These are phyloP conservation scores for Fusarium setosum DNA, from an alignment of 2,329 filamentous ascomycete genomes.

Conservation along the genomic window DNA sequence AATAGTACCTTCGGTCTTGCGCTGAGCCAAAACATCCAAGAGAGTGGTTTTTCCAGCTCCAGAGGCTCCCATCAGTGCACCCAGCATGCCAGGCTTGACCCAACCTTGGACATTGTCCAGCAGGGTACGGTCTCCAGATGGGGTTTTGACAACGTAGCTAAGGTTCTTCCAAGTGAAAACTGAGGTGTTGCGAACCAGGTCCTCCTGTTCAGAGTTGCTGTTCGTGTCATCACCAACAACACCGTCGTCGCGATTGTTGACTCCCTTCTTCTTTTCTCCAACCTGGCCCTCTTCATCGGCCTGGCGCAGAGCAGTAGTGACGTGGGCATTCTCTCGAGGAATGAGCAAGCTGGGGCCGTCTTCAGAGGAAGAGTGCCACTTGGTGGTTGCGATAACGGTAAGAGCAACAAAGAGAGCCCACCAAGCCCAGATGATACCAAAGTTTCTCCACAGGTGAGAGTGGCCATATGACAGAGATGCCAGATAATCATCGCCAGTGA, in stretches of 20 bases:
- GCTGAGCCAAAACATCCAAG: slow-evolving; percentile 83
- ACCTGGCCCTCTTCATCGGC: slow-evolving; percentile 62
- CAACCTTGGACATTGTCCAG: slow-evolving; percentile 85
- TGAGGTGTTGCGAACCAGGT: slow-evolving; percentile 71
- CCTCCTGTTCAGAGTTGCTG: slow-evolving; percentile 38
- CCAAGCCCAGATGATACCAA: slow-evolving; percentile 72
- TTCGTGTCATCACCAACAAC: slow-evolving; percentile 24
- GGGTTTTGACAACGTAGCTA: slow-evolving; percentile 74
- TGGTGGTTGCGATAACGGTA: slow-evolving; percentile 67
- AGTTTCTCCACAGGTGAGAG: slow-evolving; percentile 67
- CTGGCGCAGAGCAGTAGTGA: slow-evolving; percentile 43
- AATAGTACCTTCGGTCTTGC: slow-evolving; percentile 82
- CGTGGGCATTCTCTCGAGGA: slow-evolving; percentile 67
- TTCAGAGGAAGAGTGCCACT: slow-evolving; percentile 66
- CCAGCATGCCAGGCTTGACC: slow-evolving; percentile 83
- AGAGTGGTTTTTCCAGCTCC: slow-evolving; percentile 90
- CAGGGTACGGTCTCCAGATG: slow-evolving; percentile 72
- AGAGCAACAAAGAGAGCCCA: slow-evolving; percentile 69
- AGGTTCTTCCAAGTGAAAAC: slow-evolving; percentile 82
- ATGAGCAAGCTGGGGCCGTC: slow-evolving; percentile 68
- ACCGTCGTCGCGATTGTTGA: slow-evolving; percentile 10
- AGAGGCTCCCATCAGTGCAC: slow-evolving; percentile 83
- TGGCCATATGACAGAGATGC: slow-evolving; percentile 64
- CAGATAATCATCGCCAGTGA: slow-evolving; percentile 71
- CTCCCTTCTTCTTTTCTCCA: slow-evolving; percentile 34